Percentiles rank a stretch among this genome's conserved stretches.
Conservation (phyloP, 2,329 filamentous ascomycete species). For the Ilyonectria mors-panacis region DNA sequence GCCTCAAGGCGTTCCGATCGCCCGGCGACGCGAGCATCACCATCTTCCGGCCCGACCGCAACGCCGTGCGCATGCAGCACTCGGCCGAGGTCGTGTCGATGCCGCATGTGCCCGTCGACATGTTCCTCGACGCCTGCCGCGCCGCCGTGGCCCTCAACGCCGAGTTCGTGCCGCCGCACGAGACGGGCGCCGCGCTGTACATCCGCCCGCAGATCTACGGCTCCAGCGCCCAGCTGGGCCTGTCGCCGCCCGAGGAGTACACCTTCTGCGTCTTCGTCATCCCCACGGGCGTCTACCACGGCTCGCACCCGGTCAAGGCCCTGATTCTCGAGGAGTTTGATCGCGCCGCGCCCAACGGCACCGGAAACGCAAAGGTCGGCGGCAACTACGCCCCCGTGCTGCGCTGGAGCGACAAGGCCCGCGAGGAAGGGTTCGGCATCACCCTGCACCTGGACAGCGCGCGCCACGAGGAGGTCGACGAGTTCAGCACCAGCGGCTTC, state of each 20-base stretch:
- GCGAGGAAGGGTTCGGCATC: slow-evolving; percentile 88
- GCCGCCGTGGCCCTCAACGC: slow-evolving; percentile 91
- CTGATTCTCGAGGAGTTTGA: slow-evolving; percentile 95
- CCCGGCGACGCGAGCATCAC: slow-evolving; percentile 79
- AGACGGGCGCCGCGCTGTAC: slow-evolving; percentile 92
- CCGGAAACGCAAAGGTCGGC: slow-evolving; percentile 92
- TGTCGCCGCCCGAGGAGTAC: slow-evolving; percentile 92
- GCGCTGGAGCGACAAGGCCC: slow-evolving; percentile 86
- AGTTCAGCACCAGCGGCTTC: slow-evolving; percentile 96
- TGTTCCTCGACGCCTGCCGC: slow-evolving; percentile 83
- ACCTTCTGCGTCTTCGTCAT: slow-evolving; percentile 91
- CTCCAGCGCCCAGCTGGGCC: slow-evolving; percentile 86
- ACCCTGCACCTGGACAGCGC: slow-evolving; percentile 93
- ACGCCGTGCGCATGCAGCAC: slow-evolving; percentile 87
- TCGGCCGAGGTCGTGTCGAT: slow-evolving; percentile 88
- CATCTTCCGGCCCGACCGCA: slow-evolving; percentile 90
- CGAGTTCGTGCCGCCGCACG: slow-evolving; percentile 90
- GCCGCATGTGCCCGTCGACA: slow-evolving; percentile 81
- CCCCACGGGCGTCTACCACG: slow-evolving; percentile 95
- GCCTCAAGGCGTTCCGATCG: slow-evolving; percentile 94
- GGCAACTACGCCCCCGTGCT: slow-evolving; percentile 97
- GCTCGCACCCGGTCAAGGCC: slow-evolving; percentile 87
- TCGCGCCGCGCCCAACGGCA: slow-evolving; percentile 91
- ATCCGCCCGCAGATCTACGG: slow-evolving; percentile 92
- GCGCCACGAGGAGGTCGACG: slow-evolving; percentile 87